These are phyloP conservation scores for Phytophthora capsici DNA, from an alignment of 352 stramenopile species.

Conservation along the genomic window DNA sequence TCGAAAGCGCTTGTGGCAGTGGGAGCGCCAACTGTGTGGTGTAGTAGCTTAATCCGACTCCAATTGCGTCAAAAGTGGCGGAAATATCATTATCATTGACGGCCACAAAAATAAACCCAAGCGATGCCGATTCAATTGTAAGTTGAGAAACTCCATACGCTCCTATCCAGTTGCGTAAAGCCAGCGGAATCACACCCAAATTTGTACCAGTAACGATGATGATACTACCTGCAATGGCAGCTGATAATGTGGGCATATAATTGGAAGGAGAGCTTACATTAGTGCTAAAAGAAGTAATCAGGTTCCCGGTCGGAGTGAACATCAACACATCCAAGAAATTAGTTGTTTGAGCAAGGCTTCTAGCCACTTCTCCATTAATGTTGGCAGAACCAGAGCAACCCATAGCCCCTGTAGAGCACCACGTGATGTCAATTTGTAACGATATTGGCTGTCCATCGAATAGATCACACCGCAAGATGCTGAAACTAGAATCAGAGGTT, in stretches of 20 bases:
- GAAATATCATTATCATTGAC: conserved; percentile 27
- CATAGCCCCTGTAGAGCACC: conserved; percentile 29
- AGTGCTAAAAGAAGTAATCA: conserved; percentile 1
- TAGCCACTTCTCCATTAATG: conserved; percentile 24
- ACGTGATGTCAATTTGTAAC: conserved; percentile 36
- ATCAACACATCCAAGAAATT: conserved; percentile 32
- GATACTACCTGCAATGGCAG: conserved; percentile 9
- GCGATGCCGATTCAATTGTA: conserved; percentile 19
- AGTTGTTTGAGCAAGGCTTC: conserved; percentile 5
- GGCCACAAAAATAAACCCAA: conserved; percentile 39
- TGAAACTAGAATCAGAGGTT: conserved; percentile 21
- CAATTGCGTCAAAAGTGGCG: conserved; percentile 23
- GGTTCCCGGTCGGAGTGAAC: conserved; percentile 19
- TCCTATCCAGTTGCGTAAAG: conserved; percentile 23
- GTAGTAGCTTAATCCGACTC: conserved; percentile 7
- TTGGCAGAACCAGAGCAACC: conserved; percentile 19
- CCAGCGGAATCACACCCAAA: conserved; percentile 1
- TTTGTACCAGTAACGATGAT: conserved; percentile 25
- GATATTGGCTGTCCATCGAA: conserved; percentile 52
- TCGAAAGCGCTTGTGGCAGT: conserved; percentile 29
- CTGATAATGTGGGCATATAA: conserved; percentile 27
- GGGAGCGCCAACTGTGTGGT: conserved; percentile 32
- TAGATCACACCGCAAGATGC: conserved; percentile 54
- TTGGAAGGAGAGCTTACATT: conserved; percentile 3
- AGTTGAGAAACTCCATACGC: conserved; percentile 17